A percentile compares a stretch with the other conserved stretches of the same genome.
Conservation (phyloP, 1,284 basidiomycete species). For the Vanrija humicola region DNA sequence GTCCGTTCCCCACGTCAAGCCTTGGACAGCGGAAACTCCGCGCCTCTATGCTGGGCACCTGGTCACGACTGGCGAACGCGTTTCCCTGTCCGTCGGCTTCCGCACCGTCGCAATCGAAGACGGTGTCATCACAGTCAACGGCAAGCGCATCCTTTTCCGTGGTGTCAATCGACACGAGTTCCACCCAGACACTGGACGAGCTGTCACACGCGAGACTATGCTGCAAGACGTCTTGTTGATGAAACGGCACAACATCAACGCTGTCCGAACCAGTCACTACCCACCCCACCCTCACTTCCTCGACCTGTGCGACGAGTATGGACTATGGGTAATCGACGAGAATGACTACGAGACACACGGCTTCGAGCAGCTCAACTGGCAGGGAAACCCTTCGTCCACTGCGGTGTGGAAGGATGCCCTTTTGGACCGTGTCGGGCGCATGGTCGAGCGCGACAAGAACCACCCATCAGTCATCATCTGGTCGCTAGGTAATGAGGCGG, state of each 20-base stretch:
- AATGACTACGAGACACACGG: constrained; percentile 29
- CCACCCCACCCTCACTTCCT: constrained; percentile 25
- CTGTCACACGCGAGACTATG: constrained; percentile 18
- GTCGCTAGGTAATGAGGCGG: constrained; percentile 28
- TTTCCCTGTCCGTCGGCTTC: constrained; percentile 26
- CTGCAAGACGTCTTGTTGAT: constrained; percentile 23
- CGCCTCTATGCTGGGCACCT: constrained; percentile 10
- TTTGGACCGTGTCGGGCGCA: constrained; percentile 17
- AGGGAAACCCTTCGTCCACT: constrained; percentile 9
- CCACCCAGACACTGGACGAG: constrained; percentile 18
- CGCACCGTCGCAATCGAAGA: constrained; percentile 19
- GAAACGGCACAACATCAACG: constrained; percentile 29
- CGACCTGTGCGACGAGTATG: constrained; percentile 28
- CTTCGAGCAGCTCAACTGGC: constrained; percentile 18
- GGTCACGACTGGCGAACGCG: constrained; percentile 14
- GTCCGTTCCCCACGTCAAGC: constrained; percentile 3
- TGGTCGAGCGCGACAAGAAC: constrained; percentile 30
- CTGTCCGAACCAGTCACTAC: constrained; percentile 25
- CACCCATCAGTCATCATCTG: constrained; percentile 27
- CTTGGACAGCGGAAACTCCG: constrained; percentile 27
- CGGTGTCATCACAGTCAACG: constrained; percentile 24
- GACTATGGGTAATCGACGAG: constrained; percentile 29
- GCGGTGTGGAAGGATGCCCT: constrained; percentile 14
- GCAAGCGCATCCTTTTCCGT: constrained; percentile 17
- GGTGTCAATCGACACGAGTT: constrained; percentile 32